Conservation (phyloP, 495 filamentous ascomycete genomes). For the Saxophila tyrrhenica region DNA sequence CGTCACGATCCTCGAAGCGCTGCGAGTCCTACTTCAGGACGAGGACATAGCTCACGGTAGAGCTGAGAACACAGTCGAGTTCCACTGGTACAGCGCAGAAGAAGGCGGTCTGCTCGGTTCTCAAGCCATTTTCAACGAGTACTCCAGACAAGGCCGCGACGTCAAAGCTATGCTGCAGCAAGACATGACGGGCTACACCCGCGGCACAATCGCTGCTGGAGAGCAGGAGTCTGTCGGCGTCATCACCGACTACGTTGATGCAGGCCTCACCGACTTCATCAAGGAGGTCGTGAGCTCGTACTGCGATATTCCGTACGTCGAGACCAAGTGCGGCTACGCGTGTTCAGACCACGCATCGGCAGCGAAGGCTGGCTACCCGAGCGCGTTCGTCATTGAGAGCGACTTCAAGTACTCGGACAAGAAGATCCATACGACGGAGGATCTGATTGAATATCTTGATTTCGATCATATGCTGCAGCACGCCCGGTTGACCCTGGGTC, state of each 20-base stretch:
- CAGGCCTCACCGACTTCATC: conserved; percentile 76
- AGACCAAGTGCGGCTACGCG: conserved; percentile 94
- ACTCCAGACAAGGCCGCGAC: conserved; percentile 61
- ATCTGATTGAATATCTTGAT: conserved; percentile 74
- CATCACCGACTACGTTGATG: conserved; percentile 85
- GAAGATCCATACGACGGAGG: conserved; percentile 84
- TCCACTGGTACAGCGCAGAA: conserved; percentile 92
- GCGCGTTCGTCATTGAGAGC: conserved; percentile 91
- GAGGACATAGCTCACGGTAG: conserved; percentile 43
- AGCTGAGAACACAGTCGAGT: conserved; percentile 74
- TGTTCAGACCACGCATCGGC: conserved; percentile 97
- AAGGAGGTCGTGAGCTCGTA: conserved; percentile 81
- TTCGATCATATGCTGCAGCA: conserved; percentile 99
- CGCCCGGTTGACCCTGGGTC: conserved; percentile 76
- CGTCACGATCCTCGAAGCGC: conserved; percentile 64
- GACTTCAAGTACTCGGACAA: conserved; percentile 75
- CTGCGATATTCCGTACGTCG: conserved; percentile 77
- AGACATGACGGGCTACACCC: conserved; percentile 93
- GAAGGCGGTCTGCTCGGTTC: conserved; percentile 69
- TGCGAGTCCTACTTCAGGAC: conserved; percentile 47
- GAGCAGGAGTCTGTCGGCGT: conserved; percentile 80
- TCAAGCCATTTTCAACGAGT: conserved; percentile 78
- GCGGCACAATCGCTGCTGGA: conserved; percentile 72
- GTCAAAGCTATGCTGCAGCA: conserved; percentile 98
- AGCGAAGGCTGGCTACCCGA: conserved; percentile 87